Conservation (phyloP, 148 eudicot genomes). For the Polygonum aviculare region DNA sequence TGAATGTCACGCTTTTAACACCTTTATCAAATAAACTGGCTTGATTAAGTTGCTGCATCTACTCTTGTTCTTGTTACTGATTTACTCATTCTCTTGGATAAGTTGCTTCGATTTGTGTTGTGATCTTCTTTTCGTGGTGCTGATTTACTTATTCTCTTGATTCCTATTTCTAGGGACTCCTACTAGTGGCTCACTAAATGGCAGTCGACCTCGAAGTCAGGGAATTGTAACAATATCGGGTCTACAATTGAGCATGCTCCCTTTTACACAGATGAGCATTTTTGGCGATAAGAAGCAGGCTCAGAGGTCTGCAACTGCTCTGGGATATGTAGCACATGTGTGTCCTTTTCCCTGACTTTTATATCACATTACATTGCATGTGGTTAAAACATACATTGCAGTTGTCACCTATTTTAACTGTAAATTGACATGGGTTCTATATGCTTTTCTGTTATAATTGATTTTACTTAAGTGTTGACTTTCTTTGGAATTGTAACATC, state of each 20-base stretch:
- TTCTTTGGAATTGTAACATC: constrained; percentile 2
- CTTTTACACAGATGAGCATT: constrained; percentile 79
- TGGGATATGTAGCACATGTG: constrained; percentile 95
- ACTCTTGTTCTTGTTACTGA: neutral
- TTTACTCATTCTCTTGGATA: neutral
- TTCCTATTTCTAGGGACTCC: constrained; percentile 42
- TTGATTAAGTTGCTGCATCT: neutral
- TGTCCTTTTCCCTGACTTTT: constrained; percentile 27
- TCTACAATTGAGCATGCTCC: constrained; percentile 67
- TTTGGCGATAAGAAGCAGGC: constrained; percentile 94
- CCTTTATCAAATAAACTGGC: neutral
- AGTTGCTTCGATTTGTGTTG: neutral
- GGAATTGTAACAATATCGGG: constrained; percentile 75
- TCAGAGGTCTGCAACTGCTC: constrained; percentile 91
- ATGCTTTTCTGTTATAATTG: neutral
- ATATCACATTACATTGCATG: neutral
- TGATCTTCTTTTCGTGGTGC: neutral
- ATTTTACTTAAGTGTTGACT: neutral
- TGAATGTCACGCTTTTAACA: neutral
- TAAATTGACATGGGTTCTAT: neutral
- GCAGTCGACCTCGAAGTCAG: constrained; percentile 43
- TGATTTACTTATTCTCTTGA: neutral
- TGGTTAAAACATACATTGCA: neutral
- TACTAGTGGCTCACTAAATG: constrained; percentile 40
- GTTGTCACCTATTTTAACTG: neutral